Percentiles rank a stretch among this genome's conserved stretches.
Evolutionary conservation across 805 yeast species (phyloP).

Genomic region (Saccharomycopsis malanga): DNA sequence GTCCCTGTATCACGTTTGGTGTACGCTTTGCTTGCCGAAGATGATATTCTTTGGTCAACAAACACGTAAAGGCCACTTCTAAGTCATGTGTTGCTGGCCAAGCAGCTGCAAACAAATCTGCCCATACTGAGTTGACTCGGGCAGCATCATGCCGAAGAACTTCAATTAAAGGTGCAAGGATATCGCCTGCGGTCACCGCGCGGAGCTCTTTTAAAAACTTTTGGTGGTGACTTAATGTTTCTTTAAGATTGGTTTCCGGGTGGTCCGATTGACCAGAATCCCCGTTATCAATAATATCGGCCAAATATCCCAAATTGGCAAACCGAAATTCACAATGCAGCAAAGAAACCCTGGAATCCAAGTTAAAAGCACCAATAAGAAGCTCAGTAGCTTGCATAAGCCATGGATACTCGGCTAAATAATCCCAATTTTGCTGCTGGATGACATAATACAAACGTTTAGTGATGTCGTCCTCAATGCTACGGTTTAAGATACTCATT

Average conservation of each 20-base stretch:
- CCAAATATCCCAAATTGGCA: conserved; percentile 40
- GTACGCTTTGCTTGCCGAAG: conserved; percentile 80
- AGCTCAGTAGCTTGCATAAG: conserved; percentile 86
- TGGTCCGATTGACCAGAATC: conserved; percentile 20
- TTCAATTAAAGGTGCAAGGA: conserved; percentile 68
- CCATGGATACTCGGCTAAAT: conserved; percentile 88
- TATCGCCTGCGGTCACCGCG: conserved; percentile 44
- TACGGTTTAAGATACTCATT: conserved; percentile 69
- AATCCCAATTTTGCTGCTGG: conserved; percentile 96
- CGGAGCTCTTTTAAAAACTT: conserved; percentile 26
- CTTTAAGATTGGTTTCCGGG: conserved; percentile 25
- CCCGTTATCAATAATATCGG: conserved; percentile 19
- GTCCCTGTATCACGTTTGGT: conserved; percentile 79
- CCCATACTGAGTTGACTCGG: conserved; percentile 78
- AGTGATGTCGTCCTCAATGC: conserved; percentile 71
- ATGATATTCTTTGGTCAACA: conserved; percentile 87
- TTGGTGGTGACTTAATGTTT: conserved; percentile 31
- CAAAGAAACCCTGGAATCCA: conserved; percentile 39
- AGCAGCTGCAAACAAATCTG: conserved; percentile 72
- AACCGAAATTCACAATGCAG: conserved; percentile 43
- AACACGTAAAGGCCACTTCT: conserved; percentile 73
- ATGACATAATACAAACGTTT: conserved; percentile 79
- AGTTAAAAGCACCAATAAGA: conserved; percentile 68
- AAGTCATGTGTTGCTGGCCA: conserved; percentile 63
- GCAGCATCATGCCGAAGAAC: conserved; percentile 75